Evolutionary conservation across 805 yeast genomes (phyloP).

Genomic region (Saturnispora kantuleensis): DNA sequence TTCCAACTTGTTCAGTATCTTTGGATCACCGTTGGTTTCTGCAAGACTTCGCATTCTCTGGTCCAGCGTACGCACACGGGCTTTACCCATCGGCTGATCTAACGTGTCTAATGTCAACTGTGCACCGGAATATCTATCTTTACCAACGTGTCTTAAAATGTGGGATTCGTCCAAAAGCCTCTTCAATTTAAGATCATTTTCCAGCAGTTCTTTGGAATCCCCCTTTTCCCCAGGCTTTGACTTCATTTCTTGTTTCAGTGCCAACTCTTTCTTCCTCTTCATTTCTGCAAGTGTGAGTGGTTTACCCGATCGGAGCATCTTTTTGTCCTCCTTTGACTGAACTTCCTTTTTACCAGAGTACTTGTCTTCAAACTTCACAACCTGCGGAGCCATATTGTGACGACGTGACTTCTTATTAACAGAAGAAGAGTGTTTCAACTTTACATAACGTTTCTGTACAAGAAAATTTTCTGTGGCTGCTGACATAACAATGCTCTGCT

Average conservation of each 20-base stretch:
- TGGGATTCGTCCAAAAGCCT: conserved; percentile 65
- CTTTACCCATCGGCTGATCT: conserved; percentile 58
- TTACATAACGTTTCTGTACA: too few relatives aligned
- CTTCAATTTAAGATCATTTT: conserved; percentile 66
- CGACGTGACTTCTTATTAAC: background rate
- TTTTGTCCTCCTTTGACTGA: conserved; percentile 35
- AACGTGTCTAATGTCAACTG: conserved; percentile 54
- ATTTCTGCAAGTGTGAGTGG: conserved; percentile 39
- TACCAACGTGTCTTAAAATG: conserved; percentile 33
- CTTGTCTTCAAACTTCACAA: conserved; percentile 37
- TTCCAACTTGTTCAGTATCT: conserved; percentile 39
- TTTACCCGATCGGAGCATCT: conserved; percentile 49
- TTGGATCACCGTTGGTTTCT: conserved; percentile 30
- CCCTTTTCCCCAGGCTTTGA: conserved; percentile 17
- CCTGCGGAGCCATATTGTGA: conserved; percentile 30
- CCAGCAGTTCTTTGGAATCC: conserved; percentile 43
- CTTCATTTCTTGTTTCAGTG: conserved; percentile 22
- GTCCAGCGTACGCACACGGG: conserved; percentile 54
- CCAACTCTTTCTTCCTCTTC: conserved; percentile 28
- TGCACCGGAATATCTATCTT: conserved; percentile 47
- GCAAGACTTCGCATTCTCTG: conserved; percentile 45
- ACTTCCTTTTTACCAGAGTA: conserved; percentile 17
- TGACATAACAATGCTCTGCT: background rate
- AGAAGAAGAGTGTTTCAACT: background rate
- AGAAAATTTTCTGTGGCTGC: background rate